Percentiles rank a stretch among this genome's conserved stretches.
Evolutionary conservation across 225 moss, liverwort and hornwort species (phyloP).

Genomic region (Bryum argenteum): DNA sequence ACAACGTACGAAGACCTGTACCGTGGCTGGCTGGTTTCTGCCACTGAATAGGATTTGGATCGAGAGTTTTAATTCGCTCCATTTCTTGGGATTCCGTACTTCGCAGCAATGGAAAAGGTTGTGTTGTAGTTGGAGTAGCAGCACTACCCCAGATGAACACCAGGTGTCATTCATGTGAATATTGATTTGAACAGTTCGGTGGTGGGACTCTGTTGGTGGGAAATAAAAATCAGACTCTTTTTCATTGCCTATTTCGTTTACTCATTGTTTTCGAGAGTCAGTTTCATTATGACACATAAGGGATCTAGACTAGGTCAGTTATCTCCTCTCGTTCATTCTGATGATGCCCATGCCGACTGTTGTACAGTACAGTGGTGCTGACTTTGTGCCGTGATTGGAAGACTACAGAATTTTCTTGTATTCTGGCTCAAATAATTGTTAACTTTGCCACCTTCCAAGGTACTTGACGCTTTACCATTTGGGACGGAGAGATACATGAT

Average conservation of each 20-base stretch:
- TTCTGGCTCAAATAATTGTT: too few relatives aligned
- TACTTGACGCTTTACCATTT: too few relatives aligned
- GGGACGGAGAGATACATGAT: too few relatives aligned
- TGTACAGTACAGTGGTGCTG: too few relatives aligned
- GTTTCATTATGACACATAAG: too few relatives aligned
- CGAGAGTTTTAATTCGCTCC: slow-evolving; percentile 26
- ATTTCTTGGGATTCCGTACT: slow-evolving; percentile 10
- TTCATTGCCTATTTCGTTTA: background rate
- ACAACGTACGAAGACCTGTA: background rate
- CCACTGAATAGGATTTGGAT: slow-evolving; percentile 17
- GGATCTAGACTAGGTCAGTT: too few relatives aligned
- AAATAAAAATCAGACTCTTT: slow-evolving; percentile 25
- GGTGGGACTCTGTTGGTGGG: slow-evolving; percentile 29
- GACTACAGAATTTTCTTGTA: too few relatives aligned
- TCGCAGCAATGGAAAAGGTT: slow-evolving; percentile 28
- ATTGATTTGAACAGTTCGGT: slow-evolving; percentile 34
- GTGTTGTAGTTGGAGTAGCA: slow-evolving; percentile 20
- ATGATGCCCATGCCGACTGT: too few relatives aligned
- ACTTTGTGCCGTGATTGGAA: too few relatives aligned
- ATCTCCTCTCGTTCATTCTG: too few relatives aligned
- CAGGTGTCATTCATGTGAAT: slow-evolving; percentile 34
- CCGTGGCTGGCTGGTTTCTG: slow-evolving; percentile 14
- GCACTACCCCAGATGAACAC: slow-evolving; percentile 11
- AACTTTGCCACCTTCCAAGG: too few relatives aligned
- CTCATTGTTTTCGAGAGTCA: background rate